Evolutionary conservation across 1,284 basidiomycete species (phyloP).

Genomic region (Porogramme epimiltina): DNA sequence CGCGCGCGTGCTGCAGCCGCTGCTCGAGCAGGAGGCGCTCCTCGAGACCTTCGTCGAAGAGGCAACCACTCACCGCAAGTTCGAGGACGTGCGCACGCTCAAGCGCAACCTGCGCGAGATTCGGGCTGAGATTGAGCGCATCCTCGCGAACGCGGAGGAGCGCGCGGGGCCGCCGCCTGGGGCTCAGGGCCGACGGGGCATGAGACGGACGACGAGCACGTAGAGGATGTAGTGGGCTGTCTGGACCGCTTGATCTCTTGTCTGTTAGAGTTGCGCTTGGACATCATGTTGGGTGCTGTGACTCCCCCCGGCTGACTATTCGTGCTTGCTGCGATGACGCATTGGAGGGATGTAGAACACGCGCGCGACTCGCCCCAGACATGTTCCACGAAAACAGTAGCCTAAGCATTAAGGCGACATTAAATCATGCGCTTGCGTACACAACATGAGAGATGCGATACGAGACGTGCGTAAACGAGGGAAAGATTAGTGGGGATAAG

Average conservation of each 20-base stretch:
- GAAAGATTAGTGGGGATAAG: slow-evolving; percentile 21
- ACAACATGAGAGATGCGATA: slow-evolving; percentile 4
- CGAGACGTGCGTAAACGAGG: neutral
- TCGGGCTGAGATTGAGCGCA: slow-evolving; percentile 73
- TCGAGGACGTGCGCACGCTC: slow-evolving; percentile 85
- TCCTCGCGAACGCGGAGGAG: slow-evolving; percentile 48
- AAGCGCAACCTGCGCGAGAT: slow-evolving; percentile 79
- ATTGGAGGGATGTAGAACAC: too few relatives aligned
- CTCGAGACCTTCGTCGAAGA: slow-evolving; percentile 84
- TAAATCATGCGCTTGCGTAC: slow-evolving; percentile 10
- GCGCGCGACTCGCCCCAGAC: too few relatives aligned
- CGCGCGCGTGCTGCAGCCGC: slow-evolving; percentile 75
- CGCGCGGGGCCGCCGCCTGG: slow-evolving; percentile 4
- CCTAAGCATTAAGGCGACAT: slow-evolving; percentile 4
- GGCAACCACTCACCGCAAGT: slow-evolving; percentile 83
- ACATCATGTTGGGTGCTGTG: too few relatives aligned
- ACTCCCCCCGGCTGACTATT: too few relatives aligned
- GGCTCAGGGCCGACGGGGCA: neutral
- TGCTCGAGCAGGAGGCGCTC: slow-evolving; percentile 89
- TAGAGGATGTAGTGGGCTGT: neutral
- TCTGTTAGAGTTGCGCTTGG: too few relatives aligned
- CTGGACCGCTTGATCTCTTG: too few relatives aligned
- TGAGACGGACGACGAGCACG: neutral
- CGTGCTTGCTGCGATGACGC: too few relatives aligned
- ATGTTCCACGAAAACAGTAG: too few relatives aligned